Conservation (phyloP, 805 yeast genomes). For the Starmera amethionina region DNA sequence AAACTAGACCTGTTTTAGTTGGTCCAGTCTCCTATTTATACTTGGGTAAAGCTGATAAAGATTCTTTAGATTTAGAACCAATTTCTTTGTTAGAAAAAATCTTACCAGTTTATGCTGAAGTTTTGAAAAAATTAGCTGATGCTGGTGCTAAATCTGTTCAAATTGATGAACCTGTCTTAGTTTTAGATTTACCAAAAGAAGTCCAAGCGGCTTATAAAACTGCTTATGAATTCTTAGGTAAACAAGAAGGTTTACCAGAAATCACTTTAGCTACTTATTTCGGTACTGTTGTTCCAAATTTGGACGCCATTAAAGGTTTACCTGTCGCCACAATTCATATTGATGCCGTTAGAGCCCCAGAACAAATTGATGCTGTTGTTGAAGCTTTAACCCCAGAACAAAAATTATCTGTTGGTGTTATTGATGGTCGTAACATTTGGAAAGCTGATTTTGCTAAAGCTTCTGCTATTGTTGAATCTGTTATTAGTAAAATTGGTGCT, state of each 20-base stretch:
- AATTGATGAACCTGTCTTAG: conserved; percentile 96
- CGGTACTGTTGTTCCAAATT: conserved; percentile 98
- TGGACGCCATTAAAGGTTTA: conserved; percentile 76
- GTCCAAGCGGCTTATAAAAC: conserved; percentile 81
- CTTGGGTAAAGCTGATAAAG: conserved; percentile 98
- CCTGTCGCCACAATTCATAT: conserved; percentile 95
- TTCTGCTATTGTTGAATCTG: conserved; percentile 69
- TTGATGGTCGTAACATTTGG: conserved; percentile 99
- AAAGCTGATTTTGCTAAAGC: conserved; percentile 91
- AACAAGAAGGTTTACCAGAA: conserved; percentile 65
- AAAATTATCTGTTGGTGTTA: conserved; percentile 89
- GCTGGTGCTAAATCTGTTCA: conserved; percentile 96
- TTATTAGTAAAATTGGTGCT: conserved; percentile 75
- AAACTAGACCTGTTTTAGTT: conserved; percentile 93
- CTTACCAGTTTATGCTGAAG: conserved; percentile 87
- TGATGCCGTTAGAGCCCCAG: conserved; percentile 93
- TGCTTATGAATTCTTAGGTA: conserved; percentile 71
- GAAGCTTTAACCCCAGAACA: conserved; percentile 59
- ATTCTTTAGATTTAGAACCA: conserved; percentile 91
- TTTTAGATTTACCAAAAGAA: conserved; percentile 80
- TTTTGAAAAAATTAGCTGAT: conserved; percentile 74
- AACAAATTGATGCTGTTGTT: conserved; percentile 81
- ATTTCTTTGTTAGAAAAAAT: conserved; percentile 80
- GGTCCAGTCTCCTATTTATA: conserved; percentile 94
- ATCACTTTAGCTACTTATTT: conserved; percentile 85